Base-by-base conservation (phyloP, 495 filamentous ascomycete genomes). In the Sordaria brevicollis region DNA sequence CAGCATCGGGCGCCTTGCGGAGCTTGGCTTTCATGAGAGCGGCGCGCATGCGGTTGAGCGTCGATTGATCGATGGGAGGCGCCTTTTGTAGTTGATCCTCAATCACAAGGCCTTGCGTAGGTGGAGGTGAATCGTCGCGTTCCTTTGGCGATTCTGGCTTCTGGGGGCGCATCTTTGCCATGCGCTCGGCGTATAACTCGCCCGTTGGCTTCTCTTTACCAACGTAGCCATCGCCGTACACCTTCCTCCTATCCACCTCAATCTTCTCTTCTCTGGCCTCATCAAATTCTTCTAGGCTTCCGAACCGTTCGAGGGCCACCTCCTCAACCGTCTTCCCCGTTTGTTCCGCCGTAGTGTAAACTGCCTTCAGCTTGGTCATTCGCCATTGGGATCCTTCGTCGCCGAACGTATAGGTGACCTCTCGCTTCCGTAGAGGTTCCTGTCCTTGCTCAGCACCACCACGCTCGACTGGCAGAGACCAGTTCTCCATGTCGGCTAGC, bases 1-100 rank as follows among this genome's bases (percentile, higher is more conserved):
- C 86, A 7, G 88, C 91, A 73, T 96, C 87, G 0, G 92, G 82
- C 0, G 91, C 85, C 19, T 88, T 87, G 71, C 86, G 90, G 9
- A 98, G 81, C 77, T 96, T 96, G 17, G 95, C 95, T 76, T 94
- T 97, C 90, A 98, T 91, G 81, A 97, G 87, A 76, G 94, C 89
- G 1, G 95, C 96, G 72, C 93, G 94, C 70, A 98, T 84, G 71
- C 90, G 89, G 76, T 99, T 99, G 72, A 99, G 82, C 1, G 88
- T 84, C 1, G 92, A 94, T 73, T 90, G 86, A 75, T 95, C 89
- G 33, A 96, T 78, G 35, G 80, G 78, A 67, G 74, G 81, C 21
- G 83, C 80, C 37, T 85, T 81, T 15, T 73, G 75, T 29, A 73
- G 70, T 68, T 74, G 67, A 72, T 82, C 79, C 78, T 87, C 80